Conservation (phyloP, 2,329 filamentous ascomycete species). For the Apiospora sp. region DNA sequence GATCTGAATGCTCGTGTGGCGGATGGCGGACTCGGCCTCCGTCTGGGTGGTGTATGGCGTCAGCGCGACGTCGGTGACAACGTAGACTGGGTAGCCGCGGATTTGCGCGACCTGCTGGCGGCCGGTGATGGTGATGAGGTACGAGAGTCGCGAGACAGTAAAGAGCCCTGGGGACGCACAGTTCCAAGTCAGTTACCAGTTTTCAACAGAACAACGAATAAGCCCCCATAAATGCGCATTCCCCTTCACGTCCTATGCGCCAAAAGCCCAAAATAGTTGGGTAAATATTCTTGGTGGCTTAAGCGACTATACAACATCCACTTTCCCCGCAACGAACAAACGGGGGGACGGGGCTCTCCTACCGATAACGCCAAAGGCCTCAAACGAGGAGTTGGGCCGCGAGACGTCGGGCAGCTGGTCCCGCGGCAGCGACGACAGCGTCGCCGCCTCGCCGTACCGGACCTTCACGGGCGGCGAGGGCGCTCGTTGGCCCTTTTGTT, state of each 20-base stretch:
- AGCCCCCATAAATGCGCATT: too few relatives aligned
- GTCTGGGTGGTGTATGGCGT: slow-evolving; percentile 82
- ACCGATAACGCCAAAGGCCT: slow-evolving; percentile 69
- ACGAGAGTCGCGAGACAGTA: slow-evolving; percentile 80
- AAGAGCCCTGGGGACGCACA: slow-evolving; percentile 72
- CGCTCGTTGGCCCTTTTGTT: slow-evolving; percentile 59
- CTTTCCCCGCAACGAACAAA: neutral
- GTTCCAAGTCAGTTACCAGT: neutral
- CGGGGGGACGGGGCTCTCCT: slow-evolving; percentile 30
- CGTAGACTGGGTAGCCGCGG: slow-evolving; percentile 82
- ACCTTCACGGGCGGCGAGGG: slow-evolving; percentile 67
- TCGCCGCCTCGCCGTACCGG: slow-evolving; percentile 67
- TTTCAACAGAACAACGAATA: neutral
- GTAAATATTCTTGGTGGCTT: neutral
- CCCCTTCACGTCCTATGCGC: neutral
- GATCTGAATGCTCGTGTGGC: slow-evolving; percentile 60
- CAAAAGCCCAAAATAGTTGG: neutral
- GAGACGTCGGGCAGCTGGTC: slow-evolving; percentile 55
- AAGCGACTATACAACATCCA: neutral
- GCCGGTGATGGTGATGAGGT: slow-evolving; percentile 85
- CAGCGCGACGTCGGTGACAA: slow-evolving; percentile 87
- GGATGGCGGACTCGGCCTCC: slow-evolving; percentile 78
- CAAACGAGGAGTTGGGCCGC: slow-evolving; percentile 59
- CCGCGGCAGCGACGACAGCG: slow-evolving; percentile 43
- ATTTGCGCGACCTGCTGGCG: slow-evolving; percentile 91